phyloP scores from a whole-genome alignment of 768 basidiomycete species.

The Terana coerulea region DNA sequence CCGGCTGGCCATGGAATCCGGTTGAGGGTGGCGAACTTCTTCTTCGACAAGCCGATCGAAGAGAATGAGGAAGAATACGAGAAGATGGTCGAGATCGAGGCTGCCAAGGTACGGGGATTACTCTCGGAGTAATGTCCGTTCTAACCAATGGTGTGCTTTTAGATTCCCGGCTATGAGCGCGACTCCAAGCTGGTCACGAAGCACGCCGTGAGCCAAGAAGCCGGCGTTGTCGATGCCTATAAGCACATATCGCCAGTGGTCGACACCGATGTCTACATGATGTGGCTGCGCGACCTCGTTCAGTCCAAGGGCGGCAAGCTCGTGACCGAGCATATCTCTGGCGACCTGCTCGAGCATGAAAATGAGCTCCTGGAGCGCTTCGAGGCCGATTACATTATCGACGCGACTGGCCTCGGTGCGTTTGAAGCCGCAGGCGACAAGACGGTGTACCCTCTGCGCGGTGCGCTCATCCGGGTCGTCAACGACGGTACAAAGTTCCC shows the following conservation, averaged over 20 bases:
- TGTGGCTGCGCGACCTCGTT: conserved; percentile 28
- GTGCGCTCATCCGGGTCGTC: conserved; percentile 27
- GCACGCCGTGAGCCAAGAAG: conserved; percentile 26
- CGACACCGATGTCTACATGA: conserved; percentile 35
- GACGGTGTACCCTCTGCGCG: conserved; percentile 34
- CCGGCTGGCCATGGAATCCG: conserved; percentile 25
- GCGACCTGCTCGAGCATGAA: conserved; percentile 27
- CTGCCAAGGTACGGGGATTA: background rate
- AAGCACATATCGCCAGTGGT: conserved; percentile 31
- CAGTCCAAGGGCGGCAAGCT: conserved; percentile 27
- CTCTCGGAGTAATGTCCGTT: too few species aligned
- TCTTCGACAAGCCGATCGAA: conserved; percentile 26
- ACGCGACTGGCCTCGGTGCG: conserved; percentile 33
- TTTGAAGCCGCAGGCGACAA: conserved; percentile 30
- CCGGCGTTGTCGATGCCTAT: conserved; percentile 34
- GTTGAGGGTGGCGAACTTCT: conserved; percentile 33
- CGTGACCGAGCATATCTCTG: conserved; percentile 27
- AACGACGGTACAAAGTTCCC: conserved; percentile 35
- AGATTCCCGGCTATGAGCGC: conserved; percentile 25
- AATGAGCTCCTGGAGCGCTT: conserved; percentile 23
- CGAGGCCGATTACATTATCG: conserved; percentile 30
- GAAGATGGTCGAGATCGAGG: conserved; percentile 26
- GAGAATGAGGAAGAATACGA: conserved; percentile 26
- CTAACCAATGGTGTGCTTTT: background rate
- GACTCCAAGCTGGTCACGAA: conserved; percentile 19